Percentiles rank a stretch among this genome's conserved stretches.
Evolutionary conservation across 192 early-diverging fungal species (phyloP).

Genomic region (Rhizophagus clarus): DNA sequence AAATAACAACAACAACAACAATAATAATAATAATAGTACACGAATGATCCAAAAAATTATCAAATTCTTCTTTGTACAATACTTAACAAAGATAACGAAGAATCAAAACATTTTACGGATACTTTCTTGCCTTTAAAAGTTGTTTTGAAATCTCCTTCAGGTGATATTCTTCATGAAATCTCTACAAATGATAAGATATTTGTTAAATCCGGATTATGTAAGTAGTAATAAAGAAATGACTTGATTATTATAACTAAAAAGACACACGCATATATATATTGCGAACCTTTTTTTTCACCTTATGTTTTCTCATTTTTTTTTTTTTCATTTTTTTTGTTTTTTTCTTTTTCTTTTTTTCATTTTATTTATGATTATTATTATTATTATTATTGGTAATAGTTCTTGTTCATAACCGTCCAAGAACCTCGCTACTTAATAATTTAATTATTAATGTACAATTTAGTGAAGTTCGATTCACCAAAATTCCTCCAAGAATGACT

Average conservation of each 20-base stretch:
- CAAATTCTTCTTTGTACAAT: background rate
- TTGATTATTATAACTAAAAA: no score
- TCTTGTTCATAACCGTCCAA: background rate
- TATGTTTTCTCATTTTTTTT: no score
- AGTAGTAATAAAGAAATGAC: background rate
- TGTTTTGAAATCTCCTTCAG: background rate
- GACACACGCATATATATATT: no score
- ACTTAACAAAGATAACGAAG: background rate
- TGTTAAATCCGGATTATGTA: background rate
- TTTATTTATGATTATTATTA: no score
- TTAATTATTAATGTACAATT: background rate
- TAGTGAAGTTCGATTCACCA: background rate
- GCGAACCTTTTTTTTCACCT: no score
- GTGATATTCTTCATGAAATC: background rate
- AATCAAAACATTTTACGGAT: background rate
- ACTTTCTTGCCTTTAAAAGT: background rate
- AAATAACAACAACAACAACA: no score
- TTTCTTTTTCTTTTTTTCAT: no score
- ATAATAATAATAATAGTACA: background rate
- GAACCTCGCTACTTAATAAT: background rate
- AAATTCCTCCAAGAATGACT: background rate
- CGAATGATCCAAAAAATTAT: background rate
- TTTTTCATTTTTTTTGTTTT: no score
- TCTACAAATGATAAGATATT: background rate
- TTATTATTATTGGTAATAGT: background rate